Evolutionary conservation across 2,329 filamentous ascomycete genomes (phyloP).

Genomic region (Sphaerulina musiva): DNA sequence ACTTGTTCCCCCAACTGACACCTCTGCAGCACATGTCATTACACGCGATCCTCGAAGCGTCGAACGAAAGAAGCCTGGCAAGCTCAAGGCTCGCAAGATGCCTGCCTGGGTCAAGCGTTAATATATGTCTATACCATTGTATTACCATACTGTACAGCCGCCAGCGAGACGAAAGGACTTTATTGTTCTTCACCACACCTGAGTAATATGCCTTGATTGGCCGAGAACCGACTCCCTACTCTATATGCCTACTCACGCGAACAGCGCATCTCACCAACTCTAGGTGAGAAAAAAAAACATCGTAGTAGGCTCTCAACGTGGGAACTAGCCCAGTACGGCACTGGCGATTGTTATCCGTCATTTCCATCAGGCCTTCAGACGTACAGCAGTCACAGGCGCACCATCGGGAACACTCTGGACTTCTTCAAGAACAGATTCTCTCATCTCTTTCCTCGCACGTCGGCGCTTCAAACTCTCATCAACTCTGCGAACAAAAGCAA

Average conservation of each 20-base stretch:
- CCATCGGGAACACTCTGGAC: conserved; percentile 9
- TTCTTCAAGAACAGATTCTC: conserved; percentile 7
- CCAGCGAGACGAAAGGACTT: no score
- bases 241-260: no score
- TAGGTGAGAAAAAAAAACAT: no score
- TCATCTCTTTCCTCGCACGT: conserved; percentile 2
- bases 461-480: conserved; percentile 36
- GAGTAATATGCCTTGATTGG: no score
- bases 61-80: conserved; percentile 96
- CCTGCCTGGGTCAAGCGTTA: conserved; percentile 91
- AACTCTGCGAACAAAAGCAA: conserved; percentile 41
- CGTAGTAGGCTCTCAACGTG: no score
- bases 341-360: no score
- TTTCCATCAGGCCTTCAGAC: no score
- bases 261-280: no score
- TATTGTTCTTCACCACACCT: no score
- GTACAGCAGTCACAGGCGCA: conserved; percentile 8
- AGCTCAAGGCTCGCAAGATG: conserved; percentile 95
- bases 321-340: no score
- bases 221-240: no score
- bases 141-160: conserved; percentile 11
- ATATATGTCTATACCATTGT: conserved; percentile 6
- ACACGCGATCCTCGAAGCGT: conserved; percentile 86
- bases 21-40: conserved; percentile 70
- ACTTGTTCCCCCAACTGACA: conserved; percentile 1